Base-by-base conservation (phyloP, 139 green algal genomes). In the Chlorella sp. region DNA sequence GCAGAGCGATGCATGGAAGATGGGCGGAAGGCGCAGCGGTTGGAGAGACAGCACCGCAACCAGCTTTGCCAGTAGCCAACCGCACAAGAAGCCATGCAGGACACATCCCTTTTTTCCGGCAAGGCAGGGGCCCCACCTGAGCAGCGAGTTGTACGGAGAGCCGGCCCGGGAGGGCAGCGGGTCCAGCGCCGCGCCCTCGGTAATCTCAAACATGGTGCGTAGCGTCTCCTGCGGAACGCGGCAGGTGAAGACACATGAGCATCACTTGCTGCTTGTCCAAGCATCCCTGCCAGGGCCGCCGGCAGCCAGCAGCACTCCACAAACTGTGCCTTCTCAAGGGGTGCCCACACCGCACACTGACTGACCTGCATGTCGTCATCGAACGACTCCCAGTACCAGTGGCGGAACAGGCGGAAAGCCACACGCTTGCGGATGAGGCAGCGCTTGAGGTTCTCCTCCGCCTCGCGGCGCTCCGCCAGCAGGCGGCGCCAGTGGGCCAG, bases 331-430 rank as follows among this genome's bases (percentile, higher is more conserved):
- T 54, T 8, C 11, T 8, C 46, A 54, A 11, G 8, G 8, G 46
- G 8, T 19, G 8, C 8, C 46, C 8, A 11, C 46, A 3, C 51
- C 51, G 51, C 51, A 60, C n/a, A n/a, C n/a, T n/a, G n/a, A n/a
- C n/a, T n/a, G n/a, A n/a, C 81, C 81, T 85, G 81, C 43, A 96
- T 86, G 65, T 95, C 90, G 28, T 92, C 81, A 76, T 95, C 92
- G 76, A 96, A 94, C 28, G 77, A 84, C 43, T 95, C 90, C 93
- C 93, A 96, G 89, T 96, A 96, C 89, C 91, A 95, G 43, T 88
- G 80, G 73, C 91, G 90, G 89, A 94, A 96, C 41, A 90, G 89
- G 69, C 77, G 48, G 76, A 94, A 94, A n/a, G 91, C 89, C 41
- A 93, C 88, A 32, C 83, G 84, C 84, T 95, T 94, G 84, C 89